Evolutionary conservation across 108 stramenopile species (phyloP), one percentile per base, ranked within the genome.

Genomic region (Parietichytrium sp.): DNA sequence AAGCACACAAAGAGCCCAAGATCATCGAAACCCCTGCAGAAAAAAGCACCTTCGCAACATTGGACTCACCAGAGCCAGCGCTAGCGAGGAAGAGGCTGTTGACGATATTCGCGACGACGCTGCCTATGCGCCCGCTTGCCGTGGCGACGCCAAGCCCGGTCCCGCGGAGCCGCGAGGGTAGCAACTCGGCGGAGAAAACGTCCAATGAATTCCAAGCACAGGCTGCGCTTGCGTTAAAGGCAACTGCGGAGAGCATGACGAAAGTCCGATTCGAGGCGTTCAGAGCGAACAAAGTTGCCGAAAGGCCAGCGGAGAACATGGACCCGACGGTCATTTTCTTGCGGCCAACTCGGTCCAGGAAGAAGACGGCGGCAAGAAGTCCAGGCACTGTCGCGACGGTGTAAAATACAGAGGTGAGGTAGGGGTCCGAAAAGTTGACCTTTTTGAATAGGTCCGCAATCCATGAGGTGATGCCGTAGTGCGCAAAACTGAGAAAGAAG

Each of bases 141-240:
- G 61, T 45, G 61, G 38, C 61, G 20, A 72, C 13, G 6, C 61
- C 61, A 10, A 72, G 29, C 10, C 61, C 61, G 10, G 61, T 23
- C 6, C 29, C 61, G 23, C 61, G 61, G 6, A 72, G 42, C 0
- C n/a, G 25, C 16, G 38, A 10, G 20, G 61, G 61, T 10, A 72
- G 45, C 3, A 42, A 45, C 33, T 72, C 61, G 10, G 61, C 33
- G n/a, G 61, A 72, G 20, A 72, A 72, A 7, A 72, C 61, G 42
- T 72, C 61, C 36, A 72, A 72, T n/a, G 61, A 33, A 42, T 72
- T 72, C 61, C 61, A 72, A 31, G 61, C 45, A 25, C 61, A 72
- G 6, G 61, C 61, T 10, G 61, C 61, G 45, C 36, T 45, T n/a
- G 38, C 36, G 61, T 72, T 72, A 25, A 72, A 72, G 20, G 45